These are phyloP conservation scores for Naganishia liquefaciens DNA, from an alignment of 1,284 basidiomycete genomes.

Conservation along the genomic window DNA sequence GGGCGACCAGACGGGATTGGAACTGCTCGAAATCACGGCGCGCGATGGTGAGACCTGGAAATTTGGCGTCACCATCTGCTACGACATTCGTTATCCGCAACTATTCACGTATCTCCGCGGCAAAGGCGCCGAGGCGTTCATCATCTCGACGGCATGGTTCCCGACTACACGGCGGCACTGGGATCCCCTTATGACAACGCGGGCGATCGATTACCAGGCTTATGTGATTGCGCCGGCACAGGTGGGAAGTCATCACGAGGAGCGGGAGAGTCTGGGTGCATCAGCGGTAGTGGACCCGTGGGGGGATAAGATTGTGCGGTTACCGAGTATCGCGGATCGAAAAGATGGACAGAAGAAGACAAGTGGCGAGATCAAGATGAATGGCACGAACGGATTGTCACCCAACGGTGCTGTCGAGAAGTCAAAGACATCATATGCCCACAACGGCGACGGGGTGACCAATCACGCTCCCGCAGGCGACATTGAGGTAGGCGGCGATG, in stretches of 20 bases:
- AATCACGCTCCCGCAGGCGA: slow-evolving; percentile 11
- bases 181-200: slow-evolving; percentile 24
- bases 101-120: slow-evolving; percentile 24
- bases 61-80: slow-evolving; percentile 29
- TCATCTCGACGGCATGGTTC: slow-evolving; percentile 30
- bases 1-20: slow-evolving; percentile 3
- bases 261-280: slow-evolving; percentile 22
- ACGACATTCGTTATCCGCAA: slow-evolving; percentile 31
- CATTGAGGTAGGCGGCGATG: slow-evolving; percentile 13
- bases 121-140: slow-evolving; percentile 22
- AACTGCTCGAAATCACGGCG: slow-evolving; percentile 9
- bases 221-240: slow-evolving; percentile 23
- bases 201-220: slow-evolving; percentile 31
- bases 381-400: neutral
- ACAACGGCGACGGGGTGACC: slow-evolving; percentile 8
- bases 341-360: slow-evolving; percentile 24
- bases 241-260: slow-evolving; percentile 21
- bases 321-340: slow-evolving; percentile 26
- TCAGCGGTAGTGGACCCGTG: slow-evolving; percentile 25
- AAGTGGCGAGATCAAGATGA: slow-evolving; percentile 1
- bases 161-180: slow-evolving; percentile 25
- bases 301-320: slow-evolving; percentile 26
- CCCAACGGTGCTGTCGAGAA: slow-evolving; percentile 1
- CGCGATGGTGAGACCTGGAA: slow-evolving; percentile 20
- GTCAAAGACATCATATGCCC: slow-evolving; percentile 4